Evolutionary conservation across 352 stramenopile genomes (phyloP).

Genomic region (Pythium apleroticum): DNA sequence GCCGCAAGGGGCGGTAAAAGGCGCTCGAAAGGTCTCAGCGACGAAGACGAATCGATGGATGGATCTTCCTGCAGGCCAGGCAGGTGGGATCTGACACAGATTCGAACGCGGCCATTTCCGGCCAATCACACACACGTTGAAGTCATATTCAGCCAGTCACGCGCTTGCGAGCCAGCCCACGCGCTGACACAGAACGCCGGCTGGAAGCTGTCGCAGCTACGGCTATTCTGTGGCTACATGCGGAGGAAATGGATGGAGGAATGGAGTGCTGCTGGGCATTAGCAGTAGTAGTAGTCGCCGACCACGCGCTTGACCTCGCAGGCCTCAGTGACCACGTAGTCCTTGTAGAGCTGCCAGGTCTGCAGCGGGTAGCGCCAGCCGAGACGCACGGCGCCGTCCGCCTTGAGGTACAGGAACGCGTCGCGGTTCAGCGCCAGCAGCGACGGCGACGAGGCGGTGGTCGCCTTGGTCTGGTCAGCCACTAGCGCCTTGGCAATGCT

Average conservation of each 20-base stretch:
- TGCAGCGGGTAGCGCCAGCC: conserved; percentile 25
- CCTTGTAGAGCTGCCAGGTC: conserved; percentile 25
- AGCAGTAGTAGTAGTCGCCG: conserved; percentile 28
- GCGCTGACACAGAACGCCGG: conserved; percentile 1
- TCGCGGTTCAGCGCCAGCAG: conserved; percentile 21
- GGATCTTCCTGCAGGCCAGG: background rate
- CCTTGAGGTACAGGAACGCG: conserved; percentile 26
- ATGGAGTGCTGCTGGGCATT: background rate
- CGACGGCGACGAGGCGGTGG: conserved; percentile 2
- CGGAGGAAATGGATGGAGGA: background rate
- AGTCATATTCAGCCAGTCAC: conserved; percentile 1
- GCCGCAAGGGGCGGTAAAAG: background rate
- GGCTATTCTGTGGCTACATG: background rate
- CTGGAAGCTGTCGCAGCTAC: background rate
- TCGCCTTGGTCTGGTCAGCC: conserved; percentile 11
- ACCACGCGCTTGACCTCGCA: conserved; percentile 23
- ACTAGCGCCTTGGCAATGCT: conserved; percentile 15
- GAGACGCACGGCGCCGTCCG: conserved; percentile 14
- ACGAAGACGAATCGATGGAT: background rate
- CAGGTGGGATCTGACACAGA: background rate
- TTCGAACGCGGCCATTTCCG: background rate
- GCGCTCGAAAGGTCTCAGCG: background rate
- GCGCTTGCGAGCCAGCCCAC: background rate
- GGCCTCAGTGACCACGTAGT: conserved; percentile 10
- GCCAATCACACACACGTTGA: conserved; percentile 3